Evolutionary conservation across 345 rosid species (phyloP).

Genomic region (Populus deltoides): DNA sequence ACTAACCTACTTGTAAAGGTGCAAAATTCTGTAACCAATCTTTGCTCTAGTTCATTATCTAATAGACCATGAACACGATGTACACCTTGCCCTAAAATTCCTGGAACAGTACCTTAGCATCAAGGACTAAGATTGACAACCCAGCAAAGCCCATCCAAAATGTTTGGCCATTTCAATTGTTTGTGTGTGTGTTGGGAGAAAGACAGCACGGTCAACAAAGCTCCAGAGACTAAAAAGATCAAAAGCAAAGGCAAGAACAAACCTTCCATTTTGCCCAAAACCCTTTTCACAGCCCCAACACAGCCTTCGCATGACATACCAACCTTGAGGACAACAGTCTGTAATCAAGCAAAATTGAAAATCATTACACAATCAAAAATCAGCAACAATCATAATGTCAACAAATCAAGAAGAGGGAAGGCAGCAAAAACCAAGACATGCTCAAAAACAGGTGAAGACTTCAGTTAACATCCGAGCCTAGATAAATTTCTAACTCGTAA

Average conservation of each 20-base stretch:
- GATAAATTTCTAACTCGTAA: neutral
- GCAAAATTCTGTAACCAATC: neutral
- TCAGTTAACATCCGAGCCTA: neutral
- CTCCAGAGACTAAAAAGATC: neutral
- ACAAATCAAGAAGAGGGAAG: neutral
- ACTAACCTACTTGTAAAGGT: neutral
- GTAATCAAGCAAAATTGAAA: conserved; percentile 23
- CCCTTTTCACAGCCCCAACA: conserved; percentile 81
- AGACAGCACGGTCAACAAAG: neutral
- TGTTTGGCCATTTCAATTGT: neutral
- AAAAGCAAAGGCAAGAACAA: conserved; percentile 1
- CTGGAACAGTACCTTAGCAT: neutral
- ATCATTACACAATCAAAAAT: neutral
- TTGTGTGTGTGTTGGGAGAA: neutral
- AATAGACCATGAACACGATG: neutral
- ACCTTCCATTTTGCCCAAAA: conserved; percentile 87
- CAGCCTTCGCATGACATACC: conserved; percentile 86
- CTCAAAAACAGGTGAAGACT: neutral
- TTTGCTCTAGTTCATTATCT: neutral
- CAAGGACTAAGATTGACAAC: neutral
- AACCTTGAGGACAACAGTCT: conserved; percentile 81
- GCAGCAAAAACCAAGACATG: neutral
- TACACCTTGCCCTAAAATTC: neutral
- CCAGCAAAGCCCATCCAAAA: neutral
- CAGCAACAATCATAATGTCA: neutral